These are phyloP conservation scores for Oryza officinalis DNA, from an alignment of 176 grass and related monocot species.

Conservation along the genomic window DNA sequence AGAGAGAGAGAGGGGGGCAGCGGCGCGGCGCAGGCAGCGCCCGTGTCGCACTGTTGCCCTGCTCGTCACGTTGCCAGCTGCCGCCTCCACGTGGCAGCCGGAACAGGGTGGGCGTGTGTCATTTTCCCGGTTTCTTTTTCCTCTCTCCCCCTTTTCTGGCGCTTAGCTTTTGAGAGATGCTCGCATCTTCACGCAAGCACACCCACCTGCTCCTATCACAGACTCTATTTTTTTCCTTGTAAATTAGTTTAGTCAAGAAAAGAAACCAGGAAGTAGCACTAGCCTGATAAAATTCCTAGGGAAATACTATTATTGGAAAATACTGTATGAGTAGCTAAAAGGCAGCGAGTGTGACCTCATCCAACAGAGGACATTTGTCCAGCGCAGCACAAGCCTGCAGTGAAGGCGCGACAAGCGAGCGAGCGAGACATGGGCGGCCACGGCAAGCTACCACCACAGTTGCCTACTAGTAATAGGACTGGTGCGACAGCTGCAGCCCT, in stretches of 20 bases:
- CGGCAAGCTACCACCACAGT: neutral
- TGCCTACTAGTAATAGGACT: neutral
- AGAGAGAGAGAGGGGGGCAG: too few species aligned
- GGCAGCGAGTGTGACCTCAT: neutral
- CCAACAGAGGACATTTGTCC: neutral
- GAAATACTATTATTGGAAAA: neutral
- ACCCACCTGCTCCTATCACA: neutral
- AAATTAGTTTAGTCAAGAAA: neutral
- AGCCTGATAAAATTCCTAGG: neutral
- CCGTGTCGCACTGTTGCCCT: conserved; percentile 7
- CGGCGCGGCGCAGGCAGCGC: too few species aligned
- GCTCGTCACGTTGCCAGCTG: neutral
- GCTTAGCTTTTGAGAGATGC: neutral
- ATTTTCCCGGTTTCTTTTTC: conserved; percentile 31
- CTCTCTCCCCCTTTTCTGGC: neutral
- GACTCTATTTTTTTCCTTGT: neutral
- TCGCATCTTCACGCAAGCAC: conserved; percentile 10
- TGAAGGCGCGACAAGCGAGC: neutral
- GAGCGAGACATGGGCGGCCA: neutral
- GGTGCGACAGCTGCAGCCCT: neutral
- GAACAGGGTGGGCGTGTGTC: neutral
- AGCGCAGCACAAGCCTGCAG: neutral
- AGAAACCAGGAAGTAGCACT: too few species aligned
- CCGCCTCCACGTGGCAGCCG: neutral
- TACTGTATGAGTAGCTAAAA: neutral